Percentiles rank a stretch among this genome's conserved stretches.
These are phyloP conservation scores for Sporisorium scitamineum DNA, from an alignment of 1,284 basidiomycete genomes.

Conservation along the genomic window DNA sequence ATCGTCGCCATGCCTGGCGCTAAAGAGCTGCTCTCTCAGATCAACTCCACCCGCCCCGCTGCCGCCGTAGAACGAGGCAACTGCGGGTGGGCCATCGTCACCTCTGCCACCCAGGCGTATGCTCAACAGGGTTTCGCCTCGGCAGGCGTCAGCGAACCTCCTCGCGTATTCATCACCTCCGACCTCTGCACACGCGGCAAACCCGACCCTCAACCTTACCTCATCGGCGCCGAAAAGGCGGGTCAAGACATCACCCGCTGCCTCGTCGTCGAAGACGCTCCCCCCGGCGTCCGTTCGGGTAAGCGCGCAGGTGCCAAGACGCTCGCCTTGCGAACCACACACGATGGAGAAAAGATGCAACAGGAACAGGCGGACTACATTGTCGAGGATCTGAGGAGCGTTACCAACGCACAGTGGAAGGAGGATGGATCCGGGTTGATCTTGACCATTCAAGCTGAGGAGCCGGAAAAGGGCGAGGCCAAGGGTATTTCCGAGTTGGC, in stretches of 20 bases:
- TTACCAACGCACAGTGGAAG: constrained; percentile 58
- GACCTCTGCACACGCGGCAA: constrained; percentile 64
- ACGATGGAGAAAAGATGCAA: constrained; percentile 60
- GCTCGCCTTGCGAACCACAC: constrained; percentile 63
- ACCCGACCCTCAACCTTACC: constrained; percentile 67
- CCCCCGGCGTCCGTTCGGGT: constrained; percentile 62
- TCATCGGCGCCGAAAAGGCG: constrained; percentile 58
- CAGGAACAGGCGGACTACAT: constrained; percentile 62
- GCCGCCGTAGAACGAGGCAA: constrained; percentile 19
- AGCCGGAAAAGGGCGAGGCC: constrained; percentile 44
- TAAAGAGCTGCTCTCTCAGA: constrained; percentile 54
- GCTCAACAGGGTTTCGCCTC: constrained; percentile 63
- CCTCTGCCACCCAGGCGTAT: constrained; percentile 66
- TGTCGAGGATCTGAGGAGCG: constrained; percentile 61
- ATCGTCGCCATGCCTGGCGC: constrained; percentile 68
- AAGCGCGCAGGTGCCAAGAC: constrained; percentile 64
- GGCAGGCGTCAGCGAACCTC: constrained; percentile 39
- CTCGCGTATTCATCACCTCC: constrained; percentile 62
- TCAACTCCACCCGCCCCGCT: constrained; percentile 42
- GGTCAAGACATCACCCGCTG: constrained; percentile 54
- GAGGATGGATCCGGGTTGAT: constrained; percentile 47
- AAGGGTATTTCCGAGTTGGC: constrained; percentile 45
- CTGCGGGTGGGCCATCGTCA: constrained; percentile 69
- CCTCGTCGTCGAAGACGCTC: constrained; percentile 68
- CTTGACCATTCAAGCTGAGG: constrained; percentile 58